Percentiles rank a stretch among this genome's conserved stretches.
These are phyloP conservation scores for Rubroboletus satanas DNA, from an alignment of 768 basidiomycete genomes.

Conservation along the genomic window DNA sequence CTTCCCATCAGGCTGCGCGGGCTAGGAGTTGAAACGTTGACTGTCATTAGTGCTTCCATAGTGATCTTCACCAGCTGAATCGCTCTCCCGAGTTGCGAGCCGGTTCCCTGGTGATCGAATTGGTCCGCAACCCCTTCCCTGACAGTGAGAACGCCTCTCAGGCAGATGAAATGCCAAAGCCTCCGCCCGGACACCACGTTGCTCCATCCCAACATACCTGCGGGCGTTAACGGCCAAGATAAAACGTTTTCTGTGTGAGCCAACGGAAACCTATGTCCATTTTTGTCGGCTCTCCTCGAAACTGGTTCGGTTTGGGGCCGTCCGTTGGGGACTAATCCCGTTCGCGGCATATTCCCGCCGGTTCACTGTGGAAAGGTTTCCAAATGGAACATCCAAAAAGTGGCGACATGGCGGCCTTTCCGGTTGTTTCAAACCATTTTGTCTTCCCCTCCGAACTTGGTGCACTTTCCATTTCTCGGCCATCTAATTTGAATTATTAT, in stretches of 20 bases:
- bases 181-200: constrained; percentile 13
- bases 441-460: not conserved
- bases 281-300: not conserved
- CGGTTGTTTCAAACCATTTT: not conserved
- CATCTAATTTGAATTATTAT: not conserved
- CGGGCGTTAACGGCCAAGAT: not conserved
- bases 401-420: constrained; percentile 5
- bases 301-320: constrained; percentile 9
- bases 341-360: constrained; percentile 13
- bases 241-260: not conserved
- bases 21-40: not conserved
- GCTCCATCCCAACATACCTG: not conserved
- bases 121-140: not conserved
- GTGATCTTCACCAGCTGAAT: not conserved
- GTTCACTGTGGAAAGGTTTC: constrained; percentile 20
- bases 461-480: not conserved
- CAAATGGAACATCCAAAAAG: constrained; percentile 13
- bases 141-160: not conserved
- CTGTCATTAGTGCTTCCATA: not conserved
- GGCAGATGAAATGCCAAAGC: not conserved
- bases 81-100: not conserved
- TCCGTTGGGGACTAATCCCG: not conserved
- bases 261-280: not conserved
- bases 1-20: not conserved
- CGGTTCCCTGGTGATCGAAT: not conserved